phyloP scores from a whole-genome alignment of 2,329 filamentous ascomycete genomes.

The Aspergillus calidoustus region DNA sequence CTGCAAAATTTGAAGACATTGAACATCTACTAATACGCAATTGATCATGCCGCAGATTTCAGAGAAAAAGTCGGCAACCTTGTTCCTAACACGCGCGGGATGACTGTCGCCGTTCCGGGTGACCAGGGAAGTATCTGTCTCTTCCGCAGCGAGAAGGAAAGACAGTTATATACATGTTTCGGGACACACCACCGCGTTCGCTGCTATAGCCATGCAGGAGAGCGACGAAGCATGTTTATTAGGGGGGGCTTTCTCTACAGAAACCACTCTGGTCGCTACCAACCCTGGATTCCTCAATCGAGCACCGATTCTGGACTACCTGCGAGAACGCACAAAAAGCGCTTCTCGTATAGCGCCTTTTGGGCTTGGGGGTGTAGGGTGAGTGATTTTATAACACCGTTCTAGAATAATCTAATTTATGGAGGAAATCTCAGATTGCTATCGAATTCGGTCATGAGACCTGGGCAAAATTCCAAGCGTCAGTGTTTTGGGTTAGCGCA shows the following conservation, averaged over 20 bases:
- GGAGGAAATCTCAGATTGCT: constrained; percentile 23
- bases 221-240: neutral
- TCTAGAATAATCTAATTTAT: neutral
- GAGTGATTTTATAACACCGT: neutral
- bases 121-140: constrained; percentile 28
- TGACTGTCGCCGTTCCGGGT: constrained; percentile 21
- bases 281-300: constrained; percentile 16
- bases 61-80: constrained; percentile 26
- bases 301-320: constrained; percentile 2
- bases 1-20: neutral
- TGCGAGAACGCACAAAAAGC: constrained; percentile 8
- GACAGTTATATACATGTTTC: constrained; percentile 21
- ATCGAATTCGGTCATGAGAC: constrained; percentile 19
- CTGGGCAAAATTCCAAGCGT: neutral
- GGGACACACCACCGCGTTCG: constrained; percentile 13
- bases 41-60: constrained; percentile 23
- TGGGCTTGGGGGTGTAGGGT: constrained; percentile 23
- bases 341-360: constrained; percentile 15
- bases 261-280: neutral
- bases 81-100: constrained; percentile 27
- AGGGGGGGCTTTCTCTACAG: neutral
- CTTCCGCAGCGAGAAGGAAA: constrained; percentile 21
- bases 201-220: constrained; percentile 8
- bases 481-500: constrained; percentile 21
- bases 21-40: neutral